Base-by-base conservation (phyloP, 805 yeast species). In the Saccharomyces eubayanus region DNA sequence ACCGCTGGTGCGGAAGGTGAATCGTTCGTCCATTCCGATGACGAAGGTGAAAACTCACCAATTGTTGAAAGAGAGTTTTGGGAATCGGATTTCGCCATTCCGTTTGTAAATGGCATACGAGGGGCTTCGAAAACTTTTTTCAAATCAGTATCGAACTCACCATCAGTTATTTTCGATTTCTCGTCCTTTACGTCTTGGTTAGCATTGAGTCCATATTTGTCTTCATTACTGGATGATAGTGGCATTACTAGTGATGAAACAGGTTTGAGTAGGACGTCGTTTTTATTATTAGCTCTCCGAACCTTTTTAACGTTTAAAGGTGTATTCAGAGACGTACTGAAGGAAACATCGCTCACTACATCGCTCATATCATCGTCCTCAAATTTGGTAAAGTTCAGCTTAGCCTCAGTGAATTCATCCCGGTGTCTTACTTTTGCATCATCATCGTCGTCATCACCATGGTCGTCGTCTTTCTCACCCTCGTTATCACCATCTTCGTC, bases 21-120 rank as follows among this genome's bases (percentile, higher is more conserved):
- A 36, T 73, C 77, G 53, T 65, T 66, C 5, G 72, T 70, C 62
- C 74, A 67, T 51, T 75, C 78, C 1, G 77, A 73, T 2, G 77
- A 73, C 6, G 76, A 72, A 20, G 79, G 79, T 2, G 78, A 74
- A 60, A 70, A 76, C 12, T 76, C 77, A 0, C 79, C 79, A 45
- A 76, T 74, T 2, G 69, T 66, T 1, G 77, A 73, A 14, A 74
- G 73, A 8, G 73, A 67, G 28, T 65, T 65, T 46, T 71, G 71
- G 2, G 69, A 66, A 41, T 63, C 66, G 43, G 67, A 72, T 55
- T 59, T 57, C 20, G 53, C 69, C 65, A 63, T 66, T 27, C 55
- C 53, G 11, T 53, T 52, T 10, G 59, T 55, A 53, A 68, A 66
- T 10, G 71, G 71, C 49, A 60, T 51, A n/a, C 55, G 53, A 5